phyloP scores from a whole-genome alignment of 176 grass and related monocot species.

The Eleusine coracana region DNA sequence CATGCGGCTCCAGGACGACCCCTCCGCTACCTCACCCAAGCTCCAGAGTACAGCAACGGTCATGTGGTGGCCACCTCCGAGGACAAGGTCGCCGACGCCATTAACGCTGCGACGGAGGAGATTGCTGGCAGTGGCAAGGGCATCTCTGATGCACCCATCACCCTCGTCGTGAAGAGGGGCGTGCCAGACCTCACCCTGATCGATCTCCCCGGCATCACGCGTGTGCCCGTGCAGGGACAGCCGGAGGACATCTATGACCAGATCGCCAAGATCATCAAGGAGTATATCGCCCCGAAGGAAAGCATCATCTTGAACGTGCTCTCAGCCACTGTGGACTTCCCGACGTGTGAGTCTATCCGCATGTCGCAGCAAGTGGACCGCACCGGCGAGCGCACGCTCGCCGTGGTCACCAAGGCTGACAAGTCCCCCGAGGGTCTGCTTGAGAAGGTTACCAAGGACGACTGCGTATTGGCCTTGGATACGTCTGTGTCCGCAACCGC shows the following conservation, averaged over 20 bases:
- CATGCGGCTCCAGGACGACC: conserved; percentile 68
- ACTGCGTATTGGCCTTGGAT: conserved; percentile 60
- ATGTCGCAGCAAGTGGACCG: conserved; percentile 76
- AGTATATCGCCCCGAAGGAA: conserved; percentile 53
- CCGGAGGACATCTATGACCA: conserved; percentile 68
- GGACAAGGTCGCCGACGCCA: conserved; percentile 35
- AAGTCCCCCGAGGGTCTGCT: conserved; percentile 51
- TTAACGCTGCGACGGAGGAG: conserved; percentile 43
- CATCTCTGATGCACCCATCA: conserved; percentile 66
- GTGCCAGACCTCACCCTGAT: conserved; percentile 67
- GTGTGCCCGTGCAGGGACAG: conserved; percentile 52
- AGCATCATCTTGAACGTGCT: conserved; percentile 82
- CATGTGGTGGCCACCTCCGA: conserved; percentile 55
- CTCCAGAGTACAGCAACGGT: conserved; percentile 43
- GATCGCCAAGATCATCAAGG: conserved; percentile 48
- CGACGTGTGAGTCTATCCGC: conserved; percentile 67
- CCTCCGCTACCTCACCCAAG: conserved; percentile 15
- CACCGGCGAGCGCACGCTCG: conserved; percentile 60
- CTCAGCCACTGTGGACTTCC: conserved; percentile 63
- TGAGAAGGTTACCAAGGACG: conserved; percentile 72
- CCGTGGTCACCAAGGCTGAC: conserved; percentile 67
- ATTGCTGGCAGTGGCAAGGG: conserved; percentile 65
- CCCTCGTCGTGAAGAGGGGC: conserved; percentile 52
- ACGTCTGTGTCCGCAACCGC: conserved; percentile 76
- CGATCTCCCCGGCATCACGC: conserved; percentile 69